Evolutionary conservation across 371 early-diverging fungal species (phyloP).

Genomic region (Rhizomucor pusillus): DNA sequence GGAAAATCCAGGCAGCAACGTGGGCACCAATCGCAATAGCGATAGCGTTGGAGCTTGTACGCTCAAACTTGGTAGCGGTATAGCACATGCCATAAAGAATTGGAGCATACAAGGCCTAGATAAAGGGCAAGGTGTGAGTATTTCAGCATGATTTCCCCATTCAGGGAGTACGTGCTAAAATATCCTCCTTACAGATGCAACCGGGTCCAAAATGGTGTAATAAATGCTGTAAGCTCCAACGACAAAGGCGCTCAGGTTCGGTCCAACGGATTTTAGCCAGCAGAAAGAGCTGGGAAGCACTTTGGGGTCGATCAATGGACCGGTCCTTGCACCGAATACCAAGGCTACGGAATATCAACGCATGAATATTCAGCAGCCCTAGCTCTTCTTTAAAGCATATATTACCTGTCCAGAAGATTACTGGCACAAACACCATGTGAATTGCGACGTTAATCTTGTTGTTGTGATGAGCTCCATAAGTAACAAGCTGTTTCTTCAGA

Average conservation of each 20-base stretch:
- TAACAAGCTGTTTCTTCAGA: slow-evolving; percentile 71
- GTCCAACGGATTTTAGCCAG: slow-evolving; percentile 34
- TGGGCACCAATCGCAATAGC: slow-evolving; percentile 59
- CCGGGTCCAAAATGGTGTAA: slow-evolving; percentile 77
- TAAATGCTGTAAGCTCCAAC: slow-evolving; percentile 63
- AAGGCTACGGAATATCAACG: slow-evolving; percentile 31
- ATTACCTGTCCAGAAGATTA: slow-evolving; percentile 78
- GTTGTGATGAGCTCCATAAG: slow-evolving; percentile 81
- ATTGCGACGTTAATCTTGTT: slow-evolving; percentile 76
- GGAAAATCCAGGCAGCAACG: slow-evolving; percentile 79
- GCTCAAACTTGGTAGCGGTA: slow-evolving; percentile 57
- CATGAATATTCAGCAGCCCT: neutral
- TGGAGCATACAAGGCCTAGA: slow-evolving; percentile 57
- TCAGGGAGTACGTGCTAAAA: neutral
- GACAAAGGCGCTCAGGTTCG: slow-evolving; percentile 59
- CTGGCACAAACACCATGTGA: slow-evolving; percentile 91
- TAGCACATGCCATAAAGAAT: slow-evolving; percentile 57
- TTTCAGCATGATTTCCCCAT: neutral
- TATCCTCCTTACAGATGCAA: slow-evolving; percentile 61
- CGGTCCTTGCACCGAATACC: slow-evolving; percentile 59
- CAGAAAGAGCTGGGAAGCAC: slow-evolving; percentile 13
- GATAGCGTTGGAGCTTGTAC: slow-evolving; percentile 49
- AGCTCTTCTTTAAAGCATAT: neutral
- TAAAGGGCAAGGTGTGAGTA: too few relatives aligned
- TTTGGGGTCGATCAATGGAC: slow-evolving; percentile 41